These are phyloP conservation scores for Psilocybe cubensis DNA, from an alignment of 768 basidiomycete species.

Conservation along the genomic window DNA sequence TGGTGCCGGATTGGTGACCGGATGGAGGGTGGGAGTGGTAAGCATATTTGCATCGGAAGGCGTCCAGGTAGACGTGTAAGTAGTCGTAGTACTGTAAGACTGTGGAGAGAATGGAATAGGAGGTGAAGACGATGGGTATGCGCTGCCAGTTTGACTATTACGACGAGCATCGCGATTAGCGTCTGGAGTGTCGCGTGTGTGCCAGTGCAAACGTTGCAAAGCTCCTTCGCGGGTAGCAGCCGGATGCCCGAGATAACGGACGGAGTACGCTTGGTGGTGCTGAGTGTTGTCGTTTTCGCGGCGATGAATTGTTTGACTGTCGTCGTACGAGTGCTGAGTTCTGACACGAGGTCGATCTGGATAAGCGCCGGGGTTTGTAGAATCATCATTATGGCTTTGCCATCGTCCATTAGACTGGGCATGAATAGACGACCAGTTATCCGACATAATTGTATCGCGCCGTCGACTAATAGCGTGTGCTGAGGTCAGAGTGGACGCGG, in stretches of 20 bases:
- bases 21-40: conserved; percentile 39
- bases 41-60: conserved; percentile 33
- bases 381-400: conserved; percentile 38
- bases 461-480: conserved; percentile 31
- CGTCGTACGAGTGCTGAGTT: conserved; percentile 41
- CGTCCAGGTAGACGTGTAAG: conserved; percentile 46
- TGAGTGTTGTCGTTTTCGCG: conserved; percentile 32
- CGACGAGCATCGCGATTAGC: conserved; percentile 36
- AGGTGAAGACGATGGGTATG: conserved; percentile 40
- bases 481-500: conserved; percentile 20
- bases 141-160: conserved; percentile 25
- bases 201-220: conserved; percentile 42
- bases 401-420: conserved; percentile 39
- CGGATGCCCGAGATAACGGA: conserved; percentile 30
- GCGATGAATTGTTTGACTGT: conserved; percentile 26
- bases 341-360: conserved; percentile 42
- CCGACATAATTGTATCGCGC: conserved; percentile 33
- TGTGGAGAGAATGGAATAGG: conserved; percentile 39
- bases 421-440: conserved; percentile 40
- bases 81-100: conserved; percentile 39
- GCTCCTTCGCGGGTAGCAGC: conserved; percentile 32
- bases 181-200: conserved; percentile 35
- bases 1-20: conserved; percentile 28
- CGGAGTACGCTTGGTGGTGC: conserved; percentile 21
- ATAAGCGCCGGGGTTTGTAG: conserved; percentile 25